These are phyloP conservation scores for Diaporthe vexans DNA, from an alignment of 2,329 filamentous ascomycete genomes.

Conservation along the genomic window DNA sequence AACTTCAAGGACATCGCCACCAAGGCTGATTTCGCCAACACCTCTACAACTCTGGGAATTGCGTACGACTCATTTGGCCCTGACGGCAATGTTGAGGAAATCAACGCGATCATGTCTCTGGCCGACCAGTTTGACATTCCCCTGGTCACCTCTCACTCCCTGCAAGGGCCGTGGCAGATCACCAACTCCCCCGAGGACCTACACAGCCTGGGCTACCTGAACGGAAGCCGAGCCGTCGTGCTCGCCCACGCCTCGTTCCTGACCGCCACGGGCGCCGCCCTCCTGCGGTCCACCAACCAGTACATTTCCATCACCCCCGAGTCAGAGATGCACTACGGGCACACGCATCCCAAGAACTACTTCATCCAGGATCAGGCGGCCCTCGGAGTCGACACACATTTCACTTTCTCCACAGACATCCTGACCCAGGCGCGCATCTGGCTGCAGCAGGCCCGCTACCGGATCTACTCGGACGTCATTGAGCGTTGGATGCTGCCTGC, in stretches of 20 bases:
- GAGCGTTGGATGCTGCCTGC: constrained; percentile 57
- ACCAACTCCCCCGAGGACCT: constrained; percentile 57
- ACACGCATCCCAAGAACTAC: constrained; percentile 60
- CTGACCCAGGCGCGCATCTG: constrained; percentile 67
- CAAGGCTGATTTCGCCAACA: constrained; percentile 46
- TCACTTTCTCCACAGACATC: constrained; percentile 65
- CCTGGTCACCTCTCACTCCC: constrained; percentile 61
- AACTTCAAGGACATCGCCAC: constrained; percentile 56
- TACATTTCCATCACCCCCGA: constrained; percentile 71
- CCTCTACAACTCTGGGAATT: constrained; percentile 55
- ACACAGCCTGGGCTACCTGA: constrained; percentile 55
- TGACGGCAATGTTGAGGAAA: constrained; percentile 46
- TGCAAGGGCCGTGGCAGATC: constrained; percentile 56
- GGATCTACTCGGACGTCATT: constrained; percentile 56
- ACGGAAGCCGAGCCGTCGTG: constrained; percentile 61
- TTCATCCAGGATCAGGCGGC: constrained; percentile 64
- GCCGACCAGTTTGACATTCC: constrained; percentile 52
- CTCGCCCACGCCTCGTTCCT: constrained; percentile 66
- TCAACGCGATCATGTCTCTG: constrained; percentile 51
- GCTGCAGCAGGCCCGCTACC: constrained; percentile 61
- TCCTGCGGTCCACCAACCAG: constrained; percentile 64
- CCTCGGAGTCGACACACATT: constrained; percentile 68
- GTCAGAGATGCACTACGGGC: constrained; percentile 72
- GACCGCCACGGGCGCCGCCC: constrained; percentile 53
- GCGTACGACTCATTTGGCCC: constrained; percentile 56